Base-by-base conservation (phyloP, 768 basidiomycete genomes). In the Panaeolus papilionaceus region DNA sequence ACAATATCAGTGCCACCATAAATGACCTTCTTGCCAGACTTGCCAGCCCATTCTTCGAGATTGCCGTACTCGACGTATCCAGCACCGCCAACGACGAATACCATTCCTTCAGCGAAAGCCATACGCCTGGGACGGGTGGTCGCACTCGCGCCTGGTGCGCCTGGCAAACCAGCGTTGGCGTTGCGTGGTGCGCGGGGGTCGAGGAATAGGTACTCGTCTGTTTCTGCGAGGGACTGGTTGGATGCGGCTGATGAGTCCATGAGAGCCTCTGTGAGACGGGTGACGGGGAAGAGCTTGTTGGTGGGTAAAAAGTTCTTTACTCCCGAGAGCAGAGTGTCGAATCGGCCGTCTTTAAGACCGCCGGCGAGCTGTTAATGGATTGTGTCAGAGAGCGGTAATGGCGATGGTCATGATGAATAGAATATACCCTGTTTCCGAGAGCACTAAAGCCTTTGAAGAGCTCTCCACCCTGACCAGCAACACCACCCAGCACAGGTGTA, bases 11-110 rank as follows among this genome's bases (percentile, higher is more conserved):
- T 99, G 20, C 94, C 94, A 18, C 98, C 98, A 76, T 99, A 99
- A 40, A 94, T 92, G 54, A 99, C 88, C 69, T 88, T 84, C 79
- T 95, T 94, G 14, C 93, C 94, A 5, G 89, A 88, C 79, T 88
- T 89, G 64, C 78, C 80, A 3, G 94, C 93, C 95, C 96, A 98
- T 78, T 99, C 97, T 77, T 92, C 89, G 67, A 99, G 79, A 77
- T 99, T 99, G 4, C 96, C 95, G 72, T 96, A 98, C 80, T 99
- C 98, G 63, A 99, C 95, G 74, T 98, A 97, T 16, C 96, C 93
- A 4, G 96, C 98, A 1, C 98, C 98, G 8, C 98, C 98, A 2
- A 99, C 96, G 38, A 98, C 83, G 72, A 99, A 99, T 3, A 99
- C 92, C 74, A 94, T 88, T 14, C 93, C 91, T 69, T 99, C 97